These are phyloP conservation scores for Ilyonectria mors-panacis DNA, from an alignment of 2,329 filamentous ascomycete species.

Conservation along the genomic window DNA sequence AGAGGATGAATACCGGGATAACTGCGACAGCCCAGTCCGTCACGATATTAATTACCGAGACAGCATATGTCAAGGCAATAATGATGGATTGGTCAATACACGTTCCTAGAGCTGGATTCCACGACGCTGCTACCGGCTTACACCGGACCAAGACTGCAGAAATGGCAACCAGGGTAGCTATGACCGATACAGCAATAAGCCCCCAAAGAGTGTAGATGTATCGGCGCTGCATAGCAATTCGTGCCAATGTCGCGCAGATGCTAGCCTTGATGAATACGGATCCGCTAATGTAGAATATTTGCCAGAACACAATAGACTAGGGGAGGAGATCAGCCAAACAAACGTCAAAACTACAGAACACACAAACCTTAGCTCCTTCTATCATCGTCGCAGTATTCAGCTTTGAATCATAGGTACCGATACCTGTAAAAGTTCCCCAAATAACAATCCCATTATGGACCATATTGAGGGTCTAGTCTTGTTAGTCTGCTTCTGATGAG, in stretches of 20 bases:
- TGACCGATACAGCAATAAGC: neutral
- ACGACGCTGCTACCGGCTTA: neutral
- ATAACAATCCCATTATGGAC: slow-evolving; percentile 26
- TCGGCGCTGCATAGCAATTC: neutral
- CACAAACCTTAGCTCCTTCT: neutral
- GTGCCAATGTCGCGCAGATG: neutral
- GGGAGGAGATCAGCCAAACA: too few relatives aligned
- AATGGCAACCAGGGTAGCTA: neutral
- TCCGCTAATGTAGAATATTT: neutral
- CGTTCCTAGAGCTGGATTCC: neutral
- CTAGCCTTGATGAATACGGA: neutral
- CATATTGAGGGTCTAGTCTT: slow-evolving; percentile 18
- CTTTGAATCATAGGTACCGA: slow-evolving; percentile 21
- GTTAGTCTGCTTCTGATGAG: neutral
- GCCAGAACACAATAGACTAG: neutral
- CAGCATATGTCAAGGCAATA: neutral
- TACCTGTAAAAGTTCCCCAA: slow-evolving; percentile 12
- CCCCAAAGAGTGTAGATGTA: neutral
- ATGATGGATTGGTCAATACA: neutral
- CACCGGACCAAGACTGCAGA: neutral
- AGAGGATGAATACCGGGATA: neutral
- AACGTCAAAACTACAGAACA: too few relatives aligned
- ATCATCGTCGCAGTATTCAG: neutral
- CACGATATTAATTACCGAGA: neutral
- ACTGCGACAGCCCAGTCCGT: neutral